Conservation (phyloP, 345 rosid genomes). For the Cardamine occulta region DNA sequence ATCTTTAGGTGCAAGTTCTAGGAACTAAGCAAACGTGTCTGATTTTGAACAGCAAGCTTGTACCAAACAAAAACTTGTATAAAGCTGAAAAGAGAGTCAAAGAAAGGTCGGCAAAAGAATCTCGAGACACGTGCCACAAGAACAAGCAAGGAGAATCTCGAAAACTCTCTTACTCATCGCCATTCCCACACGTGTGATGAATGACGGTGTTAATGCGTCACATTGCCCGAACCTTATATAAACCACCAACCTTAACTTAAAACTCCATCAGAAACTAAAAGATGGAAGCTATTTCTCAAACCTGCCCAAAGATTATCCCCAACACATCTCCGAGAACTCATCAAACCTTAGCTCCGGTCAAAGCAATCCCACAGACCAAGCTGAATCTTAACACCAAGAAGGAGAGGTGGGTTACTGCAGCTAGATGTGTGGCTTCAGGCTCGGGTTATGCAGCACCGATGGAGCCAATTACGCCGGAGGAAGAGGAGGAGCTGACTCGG, state of each 20-base stretch:
- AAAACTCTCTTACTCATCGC: slow-evolving; percentile 36
- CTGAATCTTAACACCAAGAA: slow-evolving; percentile 3
- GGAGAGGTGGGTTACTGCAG: background rate
- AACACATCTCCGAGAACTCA: slow-evolving; percentile 17
- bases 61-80: background rate
- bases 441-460: slow-evolving; percentile 30
- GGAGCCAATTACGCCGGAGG: slow-evolving; percentile 46
- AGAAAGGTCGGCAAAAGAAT: slow-evolving; percentile 32
- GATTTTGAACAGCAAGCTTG: slow-evolving; percentile 8
- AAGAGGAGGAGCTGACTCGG: slow-evolving; percentile 52
- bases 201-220: slow-evolving; percentile 30
- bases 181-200: slow-evolving; percentile 29
- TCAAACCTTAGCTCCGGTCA: slow-evolving; percentile 3
- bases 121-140: slow-evolving; percentile 25
- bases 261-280: background rate
- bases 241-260: slow-evolving; percentile 5
- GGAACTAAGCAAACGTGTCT: slow-evolving; percentile 27
- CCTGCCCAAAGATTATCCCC: slow-evolving; percentile 30
- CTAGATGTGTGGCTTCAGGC: slow-evolving; percentile 44
- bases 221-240: slow-evolving; percentile 33
- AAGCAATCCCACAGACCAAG: background rate
- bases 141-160: slow-evolving; percentile 21
- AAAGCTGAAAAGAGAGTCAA: slow-evolving; percentile 3
- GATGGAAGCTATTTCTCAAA: slow-evolving; percentile 38
- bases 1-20: slow-evolving; percentile 14